Base-by-base conservation (phyloP, 2,329 filamentous ascomycete species). In the Talaromyces islandicus region DNA sequence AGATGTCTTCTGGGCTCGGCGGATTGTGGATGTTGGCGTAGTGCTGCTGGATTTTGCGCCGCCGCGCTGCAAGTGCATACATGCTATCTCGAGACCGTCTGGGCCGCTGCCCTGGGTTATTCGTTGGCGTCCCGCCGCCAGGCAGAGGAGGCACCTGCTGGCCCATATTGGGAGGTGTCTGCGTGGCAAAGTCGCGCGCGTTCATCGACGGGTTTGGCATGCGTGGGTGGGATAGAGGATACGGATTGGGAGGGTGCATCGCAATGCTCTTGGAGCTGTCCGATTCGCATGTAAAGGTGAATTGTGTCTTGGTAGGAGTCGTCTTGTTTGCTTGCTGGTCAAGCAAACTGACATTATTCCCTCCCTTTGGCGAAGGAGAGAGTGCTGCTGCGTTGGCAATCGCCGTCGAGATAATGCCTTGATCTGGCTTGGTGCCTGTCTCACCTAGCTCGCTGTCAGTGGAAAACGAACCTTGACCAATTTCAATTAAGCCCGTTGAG, bases 271-370 rank as follows among this genome's bases (percentile, higher is more conserved):
- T 91, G 0, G 90, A 88, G 41, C 92, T 91, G 71, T 94, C 91
- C 1, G 92, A 93, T 69, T 95, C 90, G 75, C 92, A 97, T 12
- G 91, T 96, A 71, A 99, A 99, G 10, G 94, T 99, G 73, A 99
- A 99, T 68, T 97, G 91, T 0, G 90, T 89, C 60, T 92, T 91
- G 6, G 88, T 85, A 4, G 90, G 86, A 38, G 83, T 86, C 4
- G 83, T 71, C 68, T 85, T 88, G 60, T 80, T 80, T 6, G 83
- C 78, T 72, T 89, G 86, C 70, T 91, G 88, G 60, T 91, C 87
- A 54, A 95, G 77, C 62, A 92, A 81, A 73, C 89, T 93, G 64
- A 88, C 81, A 74, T 91, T 94, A 70, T 93, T 90, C 70, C 91
- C 87, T 14, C 87, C 89, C 66, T 81, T 82, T 24, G 76, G 73